Evolutionary conservation across 1,284 basidiomycete genomes (phyloP), one percentile per base, ranked within the genome.

Genomic region (Microbotryum violaceum): DNA sequence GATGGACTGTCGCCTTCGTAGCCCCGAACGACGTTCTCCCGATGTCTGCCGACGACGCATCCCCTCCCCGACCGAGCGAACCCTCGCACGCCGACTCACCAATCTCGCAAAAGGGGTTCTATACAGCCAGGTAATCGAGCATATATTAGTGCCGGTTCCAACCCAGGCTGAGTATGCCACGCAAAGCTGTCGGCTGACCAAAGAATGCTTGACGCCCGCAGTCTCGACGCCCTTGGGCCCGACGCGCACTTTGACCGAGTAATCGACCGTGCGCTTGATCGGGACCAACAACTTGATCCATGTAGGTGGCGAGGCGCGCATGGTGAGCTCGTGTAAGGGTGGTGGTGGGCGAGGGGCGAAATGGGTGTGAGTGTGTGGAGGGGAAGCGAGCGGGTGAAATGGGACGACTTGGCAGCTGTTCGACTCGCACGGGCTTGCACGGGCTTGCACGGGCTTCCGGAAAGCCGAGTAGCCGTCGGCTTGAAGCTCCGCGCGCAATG

Each of bases 41-140:
- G 37, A 42, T 42, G 37, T 5, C 37, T 18, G 37, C 37, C 37
- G 37, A 16, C 18, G 31, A 31, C 31, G 31, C 31, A 9, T 8
- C 31, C 31, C 6, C 12, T 42, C 16, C 37, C 12, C 37, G 16
- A 42, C 37, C 16, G 37, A 42, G 16, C 37, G 37, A 42, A 16
- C 37, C 31, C 31, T 31, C 37, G 16, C 9, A 16, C 37, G 31
- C 31, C 12, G 47, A 78, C 85, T 72, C 66, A 91, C 91, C 91
- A 73, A 97, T 96, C 78, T 96, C 91, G 75, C 94, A 91, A 72
- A 96, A 96, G 0, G 92, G 92, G 77, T 96, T 96, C 91, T 94
- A 60, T 12, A 20, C 12, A 42, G 16, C 37, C 37, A 42, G 14
- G 16, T 9, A 53, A 29, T 18, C 21, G 21, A 16, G n/a, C 12